These are phyloP conservation scores for Globisporangium polare DNA, from an alignment of 352 stramenopile species.

Conservation along the genomic window DNA sequence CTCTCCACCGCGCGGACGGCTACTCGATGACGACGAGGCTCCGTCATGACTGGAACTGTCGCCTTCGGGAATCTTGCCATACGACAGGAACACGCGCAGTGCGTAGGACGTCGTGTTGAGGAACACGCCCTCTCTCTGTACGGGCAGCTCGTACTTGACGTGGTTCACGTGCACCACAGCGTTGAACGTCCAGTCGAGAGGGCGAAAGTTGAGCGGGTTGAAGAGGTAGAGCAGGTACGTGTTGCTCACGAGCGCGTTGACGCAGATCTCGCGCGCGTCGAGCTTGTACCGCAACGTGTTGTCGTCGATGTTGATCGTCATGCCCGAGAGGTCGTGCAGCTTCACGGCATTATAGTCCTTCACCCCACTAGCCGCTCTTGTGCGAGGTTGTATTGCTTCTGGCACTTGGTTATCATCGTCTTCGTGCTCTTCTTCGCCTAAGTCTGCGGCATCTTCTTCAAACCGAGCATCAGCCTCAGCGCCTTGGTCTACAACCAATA, in stretches of 20 bases:
- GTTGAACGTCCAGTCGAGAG: slow-evolving; percentile 80
- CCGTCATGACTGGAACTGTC: slow-evolving; percentile 12
- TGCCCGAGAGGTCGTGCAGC: slow-evolving; percentile 79
- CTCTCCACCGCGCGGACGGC: slow-evolving; percentile 41
- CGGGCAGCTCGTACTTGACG: slow-evolving; percentile 39
- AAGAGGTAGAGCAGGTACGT: slow-evolving; percentile 88
- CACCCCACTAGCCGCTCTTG: background rate
- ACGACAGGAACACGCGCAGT: slow-evolving; percentile 81
- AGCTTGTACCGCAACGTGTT: slow-evolving; percentile 79
- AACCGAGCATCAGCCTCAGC: background rate
- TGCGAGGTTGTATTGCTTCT: background rate
- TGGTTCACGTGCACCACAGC: slow-evolving; percentile 58
- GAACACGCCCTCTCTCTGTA: slow-evolving; percentile 77
- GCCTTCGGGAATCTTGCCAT: slow-evolving; percentile 62
- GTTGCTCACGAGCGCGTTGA: slow-evolving; percentile 83
- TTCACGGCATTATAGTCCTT: slow-evolving; percentile 43
- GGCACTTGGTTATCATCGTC: background rate
- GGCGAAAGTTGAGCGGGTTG: slow-evolving; percentile 77
- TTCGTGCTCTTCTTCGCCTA: background rate
- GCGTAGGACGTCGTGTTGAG: slow-evolving; percentile 69
- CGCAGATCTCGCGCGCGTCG: slow-evolving; percentile 48
- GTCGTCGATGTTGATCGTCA: slow-evolving; percentile 85
- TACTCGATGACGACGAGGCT: slow-evolving; percentile 7
- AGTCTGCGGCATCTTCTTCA: background rate
- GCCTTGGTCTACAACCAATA: background rate